Conservation (phyloP, 306 rosid species). For the Castanea crenata region DNA sequence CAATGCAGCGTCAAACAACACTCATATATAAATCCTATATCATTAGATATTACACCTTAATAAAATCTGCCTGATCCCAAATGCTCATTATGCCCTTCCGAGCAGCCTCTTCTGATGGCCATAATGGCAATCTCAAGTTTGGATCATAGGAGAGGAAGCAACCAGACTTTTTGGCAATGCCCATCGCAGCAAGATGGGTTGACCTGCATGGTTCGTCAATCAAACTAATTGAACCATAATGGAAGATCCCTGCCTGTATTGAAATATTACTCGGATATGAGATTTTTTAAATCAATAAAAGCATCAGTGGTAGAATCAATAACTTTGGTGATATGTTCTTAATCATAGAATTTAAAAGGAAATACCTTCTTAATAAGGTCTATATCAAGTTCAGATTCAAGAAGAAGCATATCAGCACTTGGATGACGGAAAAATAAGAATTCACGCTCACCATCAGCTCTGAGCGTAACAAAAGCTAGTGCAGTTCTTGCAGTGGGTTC, state of each 20-base stretch:
- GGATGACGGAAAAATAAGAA: constrained; percentile 89
- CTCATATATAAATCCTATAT: neutral
- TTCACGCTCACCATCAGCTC: constrained; percentile 90
- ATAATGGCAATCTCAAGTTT: constrained; percentile 76
- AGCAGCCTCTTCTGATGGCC: constrained; percentile 86
- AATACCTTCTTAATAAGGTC: constrained; percentile 57
- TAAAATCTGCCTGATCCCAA: constrained; percentile 83
- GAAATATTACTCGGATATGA: constrained; percentile 14
- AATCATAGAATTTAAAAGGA: constrained; percentile 3
- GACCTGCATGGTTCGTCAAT: constrained; percentile 81
- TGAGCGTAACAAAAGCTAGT: constrained; percentile 80
- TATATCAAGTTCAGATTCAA: constrained; percentile 74
- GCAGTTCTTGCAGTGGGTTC: constrained; percentile 85
- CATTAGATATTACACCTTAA: constrained; percentile 50
- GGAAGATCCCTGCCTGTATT: constrained; percentile 73
- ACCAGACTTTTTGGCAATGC: constrained; percentile 66
- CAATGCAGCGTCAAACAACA: neutral
- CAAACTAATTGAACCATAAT: constrained; percentile 96
- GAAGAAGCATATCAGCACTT: constrained; percentile 93
- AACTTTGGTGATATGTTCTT: neutral
- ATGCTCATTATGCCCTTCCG: constrained; percentile 70
- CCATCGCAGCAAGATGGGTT: constrained; percentile 85
- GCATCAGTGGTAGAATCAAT: neutral
- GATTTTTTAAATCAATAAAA: neutral
- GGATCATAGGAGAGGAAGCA: constrained; percentile 91